Base-by-base conservation (phyloP, 202 grass and related monocot genomes). In the Brachypodium distachyon region DNA sequence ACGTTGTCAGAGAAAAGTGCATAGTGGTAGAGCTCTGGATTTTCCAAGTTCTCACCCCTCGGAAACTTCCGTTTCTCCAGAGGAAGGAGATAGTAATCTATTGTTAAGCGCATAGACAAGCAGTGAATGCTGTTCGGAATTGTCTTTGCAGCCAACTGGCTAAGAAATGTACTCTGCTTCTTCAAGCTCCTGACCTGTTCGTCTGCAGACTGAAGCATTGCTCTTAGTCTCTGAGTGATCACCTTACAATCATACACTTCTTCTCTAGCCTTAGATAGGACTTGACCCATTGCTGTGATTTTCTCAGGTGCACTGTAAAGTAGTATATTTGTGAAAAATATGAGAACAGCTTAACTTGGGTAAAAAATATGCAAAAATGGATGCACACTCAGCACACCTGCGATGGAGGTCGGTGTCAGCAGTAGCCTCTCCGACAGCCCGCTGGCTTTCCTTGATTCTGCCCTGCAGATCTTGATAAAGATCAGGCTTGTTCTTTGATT, bases 1-100 rank as follows among this genome's bases (percentile, higher is more conserved):
- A 98, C 91, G 22, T 98, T 98, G 80, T 98, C 95, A 38, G 95
- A 94, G 82, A 98, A 98, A 50, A 98, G 95, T 9, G 95, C 95
- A 80, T 98, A 98, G 75, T 98, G 95, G 70, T 90, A 98, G 62
- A 94, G 89, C 43, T 86, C 67, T 78, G 87, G 82, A 61, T 92
- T 94, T 91, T 98, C 95, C 50, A 98, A 77, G 67, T 98, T 98
- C 55, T 94, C 89, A 57, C 79, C 82, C 65, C 77, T 84, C 4
- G 87, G 91, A 37, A 92, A 98, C 57, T 90, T 67, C 7, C 87
- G 50, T 76, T 98, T 86, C 77, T 90, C 95, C 70, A 72, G 13
- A 32, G 91, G 87, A 21, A 98, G 95, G 63, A 98, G 87, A 80
- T 94, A 90, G 55, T 94, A 98, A 81, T 98, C 95, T 76, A 98